Percentiles rank a stretch among this genome's conserved stretches.
phyloP scores from a whole-genome alignment of 495 filamentous ascomycete genomes.

The Bacidia gigantensis region DNA sequence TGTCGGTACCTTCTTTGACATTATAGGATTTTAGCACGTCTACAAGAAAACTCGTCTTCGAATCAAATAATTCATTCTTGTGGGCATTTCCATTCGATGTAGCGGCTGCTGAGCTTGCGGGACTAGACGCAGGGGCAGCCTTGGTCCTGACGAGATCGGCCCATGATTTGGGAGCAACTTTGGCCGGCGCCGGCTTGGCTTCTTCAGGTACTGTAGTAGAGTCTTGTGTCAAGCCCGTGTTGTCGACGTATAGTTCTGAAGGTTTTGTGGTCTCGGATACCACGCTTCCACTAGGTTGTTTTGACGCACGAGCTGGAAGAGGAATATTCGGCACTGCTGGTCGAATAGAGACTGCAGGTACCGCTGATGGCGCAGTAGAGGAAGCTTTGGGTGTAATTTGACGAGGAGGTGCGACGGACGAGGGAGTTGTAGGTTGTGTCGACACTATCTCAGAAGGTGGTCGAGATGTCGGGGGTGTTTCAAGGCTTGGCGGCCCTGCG shows the following conservation, averaged over 20 bases:
- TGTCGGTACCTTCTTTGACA: conserved; percentile 44
- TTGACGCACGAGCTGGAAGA: conserved; percentile 28
- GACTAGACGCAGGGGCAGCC: conserved; percentile 19
- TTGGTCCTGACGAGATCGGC: conserved; percentile 56
- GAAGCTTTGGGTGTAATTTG: conserved; percentile 31
- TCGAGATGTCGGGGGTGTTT: conserved; percentile 54
- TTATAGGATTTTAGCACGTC: conserved; percentile 58
- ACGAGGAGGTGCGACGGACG: conserved; percentile 31
- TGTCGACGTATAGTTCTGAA: conserved; percentile 4
- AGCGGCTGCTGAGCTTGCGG: conserved; percentile 17
- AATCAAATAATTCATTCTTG: conserved; percentile 32
- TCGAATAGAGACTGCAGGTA: conserved; percentile 53
- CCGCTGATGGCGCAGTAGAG: conserved; percentile 25
- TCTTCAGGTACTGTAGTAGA: conserved; percentile 22
- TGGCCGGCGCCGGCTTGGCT: conserved; percentile 26
- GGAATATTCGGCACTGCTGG: conserved; percentile 49
- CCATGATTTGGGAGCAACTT: conserved; percentile 55
- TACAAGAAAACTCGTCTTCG: conserved; percentile 50
- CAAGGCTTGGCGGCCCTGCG: conserved; percentile 38
- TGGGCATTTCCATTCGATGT: conserved; percentile 16
- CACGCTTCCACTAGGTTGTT: conserved; percentile 26
- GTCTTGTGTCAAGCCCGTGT: neutral
- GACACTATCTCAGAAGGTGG: conserved; percentile 50
- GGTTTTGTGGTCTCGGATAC: conserved; percentile 28
- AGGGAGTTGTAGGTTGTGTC: conserved; percentile 60